Conservation (phyloP, 2,329 filamentous ascomycete genomes). For the Cercospora brassicicola region DNA sequence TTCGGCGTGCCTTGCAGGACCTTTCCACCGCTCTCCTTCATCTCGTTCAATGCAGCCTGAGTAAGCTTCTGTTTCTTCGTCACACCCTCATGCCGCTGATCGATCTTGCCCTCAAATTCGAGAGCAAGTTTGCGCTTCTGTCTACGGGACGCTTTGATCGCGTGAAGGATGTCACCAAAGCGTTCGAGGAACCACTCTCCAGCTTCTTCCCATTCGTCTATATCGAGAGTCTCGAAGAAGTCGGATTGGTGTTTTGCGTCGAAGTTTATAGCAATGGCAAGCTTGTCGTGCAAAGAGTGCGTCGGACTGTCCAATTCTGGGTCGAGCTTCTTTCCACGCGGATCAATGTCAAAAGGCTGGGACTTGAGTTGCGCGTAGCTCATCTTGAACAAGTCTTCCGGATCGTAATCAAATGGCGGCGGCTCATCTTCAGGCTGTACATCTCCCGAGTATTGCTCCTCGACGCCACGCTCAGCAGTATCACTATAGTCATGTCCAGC, state of each 20-base stretch:
- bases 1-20: conserved; percentile 52
- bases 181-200: conserved; percentile 61
- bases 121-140: conserved; percentile 55
- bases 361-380: conserved; percentile 32
- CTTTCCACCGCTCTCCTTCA: conserved; percentile 56
- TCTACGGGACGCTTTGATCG: conserved; percentile 55
- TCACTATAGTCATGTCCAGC: neutral
- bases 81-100: conserved; percentile 54
- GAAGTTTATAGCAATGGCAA: conserved; percentile 19
- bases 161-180: conserved; percentile 53
- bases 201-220: conserved; percentile 62
- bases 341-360: conserved; percentile 34
- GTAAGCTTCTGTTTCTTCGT: conserved; percentile 50
- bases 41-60: conserved; percentile 39
- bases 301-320: conserved; percentile 11
- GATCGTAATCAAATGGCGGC: conserved; percentile 32
- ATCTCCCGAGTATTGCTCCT: neutral
- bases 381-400: conserved; percentile 31
- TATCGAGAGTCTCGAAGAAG: conserved; percentile 55
- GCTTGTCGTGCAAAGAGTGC: conserved; percentile 27
- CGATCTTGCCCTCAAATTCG: conserved; percentile 57
- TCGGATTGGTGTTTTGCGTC: neutral
- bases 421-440: neutral
- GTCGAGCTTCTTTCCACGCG: conserved; percentile 20
- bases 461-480: neutral